Conservation (phyloP, 345 rosid species). For the Aquilaria sinensis region DNA sequence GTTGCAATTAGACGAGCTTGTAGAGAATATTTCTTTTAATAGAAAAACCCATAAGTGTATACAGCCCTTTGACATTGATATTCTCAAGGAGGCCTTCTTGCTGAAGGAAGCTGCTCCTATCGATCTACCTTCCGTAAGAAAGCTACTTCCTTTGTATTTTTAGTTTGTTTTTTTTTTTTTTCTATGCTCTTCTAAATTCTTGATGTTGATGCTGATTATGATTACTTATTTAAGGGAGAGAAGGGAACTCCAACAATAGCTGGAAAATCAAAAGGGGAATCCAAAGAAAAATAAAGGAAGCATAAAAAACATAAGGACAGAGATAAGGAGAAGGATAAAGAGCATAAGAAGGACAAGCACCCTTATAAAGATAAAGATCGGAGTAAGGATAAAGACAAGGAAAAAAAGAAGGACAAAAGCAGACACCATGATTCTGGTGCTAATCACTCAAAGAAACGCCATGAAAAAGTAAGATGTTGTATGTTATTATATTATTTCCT, state of each 20-base stretch:
- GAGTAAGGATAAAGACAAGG: conserved; percentile 77
- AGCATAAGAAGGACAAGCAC: conserved; percentile 88
- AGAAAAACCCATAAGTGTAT: conserved; percentile 44
- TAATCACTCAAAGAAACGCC: conserved; percentile 77
- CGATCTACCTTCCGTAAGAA: no score
- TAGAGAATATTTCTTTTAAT: conserved; percentile 34
- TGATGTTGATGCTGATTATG: conserved; percentile 55
- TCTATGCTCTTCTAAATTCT: no score
- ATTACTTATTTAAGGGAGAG: conserved; percentile 73
- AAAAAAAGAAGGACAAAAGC: conserved; percentile 72
- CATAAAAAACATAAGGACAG: conserved; percentile 85
- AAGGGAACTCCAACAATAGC: conserved; percentile 74
- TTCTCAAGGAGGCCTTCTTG: no score
- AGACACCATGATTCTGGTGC: conserved; percentile 73
- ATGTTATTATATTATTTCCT: no score
- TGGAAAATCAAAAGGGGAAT: conserved; percentile 16
- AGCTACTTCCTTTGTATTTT: no score
- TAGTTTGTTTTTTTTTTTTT: no score
- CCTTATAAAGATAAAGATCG: conserved; percentile 68
- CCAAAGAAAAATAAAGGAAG: conserved; percentile 78
- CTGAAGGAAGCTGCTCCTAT: no score
- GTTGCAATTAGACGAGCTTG: conserved; percentile 38
- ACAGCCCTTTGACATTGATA: conserved; percentile 47
- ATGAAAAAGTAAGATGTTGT: conserved; percentile 42
- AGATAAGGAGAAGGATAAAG: conserved; percentile 84